phyloP scores from a whole-genome alignment of 2,329 filamentous ascomycete genomes.

The Aspergillus flavus region DNA sequence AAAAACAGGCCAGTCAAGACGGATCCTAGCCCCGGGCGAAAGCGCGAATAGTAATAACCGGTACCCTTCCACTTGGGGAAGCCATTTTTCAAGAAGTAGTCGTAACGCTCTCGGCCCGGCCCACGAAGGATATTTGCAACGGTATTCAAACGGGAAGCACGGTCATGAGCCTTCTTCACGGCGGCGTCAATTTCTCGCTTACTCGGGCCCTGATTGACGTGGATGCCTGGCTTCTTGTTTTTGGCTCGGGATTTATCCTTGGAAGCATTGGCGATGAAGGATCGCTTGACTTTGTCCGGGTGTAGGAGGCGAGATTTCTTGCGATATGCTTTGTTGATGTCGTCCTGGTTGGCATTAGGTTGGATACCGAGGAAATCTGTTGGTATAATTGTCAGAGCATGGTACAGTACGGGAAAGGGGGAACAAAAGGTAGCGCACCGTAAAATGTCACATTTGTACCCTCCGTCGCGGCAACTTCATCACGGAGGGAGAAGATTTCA shows the following conservation, averaged over 20 bases:
- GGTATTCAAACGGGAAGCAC: slow-evolving; percentile 81
- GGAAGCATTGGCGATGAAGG: slow-evolving; percentile 71
- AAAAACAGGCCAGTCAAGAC: slow-evolving; percentile 82
- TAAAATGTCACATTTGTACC: slow-evolving; percentile 86
- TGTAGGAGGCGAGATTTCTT: slow-evolving; percentile 82
- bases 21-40: slow-evolving; percentile 84
- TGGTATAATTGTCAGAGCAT: slow-evolving; percentile 1
- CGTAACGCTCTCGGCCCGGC: slow-evolving; percentile 80
- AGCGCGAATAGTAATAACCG: slow-evolving; percentile 96
- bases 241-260: slow-evolving; percentile 54
- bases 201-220: slow-evolving; percentile 70
- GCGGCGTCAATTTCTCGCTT: slow-evolving; percentile 75
- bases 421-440: slow-evolving; percentile 42
- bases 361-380: slow-evolving; percentile 78
- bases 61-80: slow-evolving; percentile 97
- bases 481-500: slow-evolving; percentile 93
- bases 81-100: slow-evolving; percentile 89
- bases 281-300: slow-evolving; percentile 92
- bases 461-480: slow-evolving; percentile 78
- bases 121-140: slow-evolving; percentile 86
- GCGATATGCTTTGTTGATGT: slow-evolving; percentile 92
- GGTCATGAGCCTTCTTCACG: slow-evolving; percentile 77
- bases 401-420: slow-evolving; percentile 1
- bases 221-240: slow-evolving; percentile 62
- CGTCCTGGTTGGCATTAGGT: slow-evolving; percentile 74